Evolutionary conservation across 345 rosid species (phyloP), one percentile per base, ranked within the genome.

Genomic region (Arabis alpina): DNA sequence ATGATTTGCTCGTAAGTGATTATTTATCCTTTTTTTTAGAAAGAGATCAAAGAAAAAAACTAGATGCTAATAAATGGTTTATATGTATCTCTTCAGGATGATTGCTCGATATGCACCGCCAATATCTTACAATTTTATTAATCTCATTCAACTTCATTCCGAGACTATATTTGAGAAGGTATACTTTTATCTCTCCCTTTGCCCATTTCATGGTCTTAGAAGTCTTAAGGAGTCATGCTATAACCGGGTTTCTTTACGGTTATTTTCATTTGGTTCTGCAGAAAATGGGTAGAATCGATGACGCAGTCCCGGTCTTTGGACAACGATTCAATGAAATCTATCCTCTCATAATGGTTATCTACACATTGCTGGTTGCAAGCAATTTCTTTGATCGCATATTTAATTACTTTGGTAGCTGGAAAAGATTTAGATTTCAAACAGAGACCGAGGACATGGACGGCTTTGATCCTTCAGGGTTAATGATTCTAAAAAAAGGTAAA

Each of bases 81-180:
- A 44, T 59, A 47, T 48, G 72, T 36, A 16, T 52, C 59, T 77
- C 63, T 75, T 6, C 69, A 95, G 99, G 91, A 95, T 92, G 98
- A 87, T 95, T 82, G 99, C 99, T 74, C 96, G 98, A 72, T 95
- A 95, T 78, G 98, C 99, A 10, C 90, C 99, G 36, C 93, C 98
- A 61, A 80, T 95, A 80, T 92, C 98, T 11, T 95, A 92, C 85
- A 95, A 95, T 79, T 90, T 92, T 81, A 96, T 95, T 64, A 88
- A 90, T 79, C 98, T 95, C 70, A 92, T 95, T 79, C 83, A 82
- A 76, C 93, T 88, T 66, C 74, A 75, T 48, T 56, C 70, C 14
- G 71, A 71, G 62, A 92, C 99, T 49, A 83, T 95, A 76, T 95
- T 95, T 80, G 99, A 92, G 72, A 76, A 86, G 97, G 99, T 90